Conservation (phyloP, 2,329 filamentous ascomycete species). For the Drechmeria coniospora region DNA sequence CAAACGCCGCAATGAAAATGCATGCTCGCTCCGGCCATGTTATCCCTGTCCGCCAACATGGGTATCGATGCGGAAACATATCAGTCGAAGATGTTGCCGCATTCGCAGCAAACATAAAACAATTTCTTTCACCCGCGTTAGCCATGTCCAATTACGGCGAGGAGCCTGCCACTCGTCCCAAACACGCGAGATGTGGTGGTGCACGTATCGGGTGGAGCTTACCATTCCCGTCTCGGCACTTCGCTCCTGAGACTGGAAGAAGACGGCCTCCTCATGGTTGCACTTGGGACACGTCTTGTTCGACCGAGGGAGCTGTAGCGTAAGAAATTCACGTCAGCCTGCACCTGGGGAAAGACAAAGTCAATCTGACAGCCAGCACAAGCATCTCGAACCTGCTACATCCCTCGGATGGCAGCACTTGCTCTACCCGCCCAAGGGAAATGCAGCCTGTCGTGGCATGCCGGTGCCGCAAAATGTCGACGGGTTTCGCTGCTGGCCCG, state of each 20-base stretch:
- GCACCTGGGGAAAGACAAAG: conserved; percentile 9
- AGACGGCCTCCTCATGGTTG: conserved; percentile 79
- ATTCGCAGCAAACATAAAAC: conserved; percentile 87
- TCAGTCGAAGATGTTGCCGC: conserved; percentile 70
- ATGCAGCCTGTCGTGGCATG: too few species aligned
- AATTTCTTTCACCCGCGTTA: conserved; percentile 47
- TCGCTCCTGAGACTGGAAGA: conserved; percentile 97
- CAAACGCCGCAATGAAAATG: background rate
- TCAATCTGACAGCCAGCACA: too few species aligned
- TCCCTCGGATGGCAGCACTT: too few species aligned
- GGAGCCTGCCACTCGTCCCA: too few species aligned
- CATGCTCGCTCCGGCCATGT: too few species aligned
- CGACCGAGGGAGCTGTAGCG: conserved; percentile 70
- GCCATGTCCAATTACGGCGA: conserved; percentile 2
- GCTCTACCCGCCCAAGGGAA: too few species aligned
- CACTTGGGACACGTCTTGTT: conserved; percentile 77
- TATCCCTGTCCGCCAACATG: conserved; percentile 1
- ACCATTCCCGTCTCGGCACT: conserved; percentile 98
- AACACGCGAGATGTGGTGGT: too few species aligned
- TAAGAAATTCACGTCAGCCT: conserved; percentile 27
- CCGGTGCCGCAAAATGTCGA: too few species aligned
- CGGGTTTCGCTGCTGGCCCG: too few species aligned
- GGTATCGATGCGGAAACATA: conserved; percentile 12
- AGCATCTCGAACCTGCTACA: too few species aligned
- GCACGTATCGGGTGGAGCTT: conserved; percentile 21